Evolutionary conservation across 768 basidiomycete genomes (phyloP).

Genomic region (Chiua virens): DNA sequence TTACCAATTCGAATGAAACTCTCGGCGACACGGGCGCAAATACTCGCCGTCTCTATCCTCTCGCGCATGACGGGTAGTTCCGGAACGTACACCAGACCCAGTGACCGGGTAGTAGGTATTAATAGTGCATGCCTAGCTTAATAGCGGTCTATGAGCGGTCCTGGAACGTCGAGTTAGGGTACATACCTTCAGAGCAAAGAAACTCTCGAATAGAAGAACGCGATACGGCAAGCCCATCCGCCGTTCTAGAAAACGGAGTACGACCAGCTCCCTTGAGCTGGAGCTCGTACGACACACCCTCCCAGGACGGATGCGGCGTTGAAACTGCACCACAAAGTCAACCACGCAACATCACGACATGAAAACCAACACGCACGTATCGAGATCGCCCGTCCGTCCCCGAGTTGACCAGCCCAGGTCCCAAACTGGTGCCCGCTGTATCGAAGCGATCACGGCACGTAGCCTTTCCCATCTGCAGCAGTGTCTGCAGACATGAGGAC

Average conservation of each 20-base stretch:
- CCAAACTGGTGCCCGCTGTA: constrained; percentile 95
- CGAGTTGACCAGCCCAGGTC: constrained; percentile 89
- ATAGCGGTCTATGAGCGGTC: constrained; percentile 38
- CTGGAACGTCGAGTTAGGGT: neutral
- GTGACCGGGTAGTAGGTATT: constrained; percentile 87
- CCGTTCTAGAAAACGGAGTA: constrained; percentile 89
- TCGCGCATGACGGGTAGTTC: constrained; percentile 77
- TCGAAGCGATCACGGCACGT: constrained; percentile 76
- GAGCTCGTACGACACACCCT: constrained; percentile 67
- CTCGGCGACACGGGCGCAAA: constrained; percentile 81
- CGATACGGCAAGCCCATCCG: constrained; percentile 94
- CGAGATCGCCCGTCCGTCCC: constrained; percentile 96
- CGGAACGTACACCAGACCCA: constrained; percentile 76
- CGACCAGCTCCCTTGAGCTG: constrained; percentile 95
- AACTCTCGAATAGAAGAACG: constrained; percentile 94
- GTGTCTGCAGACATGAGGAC: constrained; percentile 50
- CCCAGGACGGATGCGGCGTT: constrained; percentile 67
- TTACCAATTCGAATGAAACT: constrained; percentile 91
- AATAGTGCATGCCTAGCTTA: constrained; percentile 73
- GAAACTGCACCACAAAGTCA: constrained; percentile 48
- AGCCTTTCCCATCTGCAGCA: constrained; percentile 34
- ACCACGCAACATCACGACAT: constrained; percentile 7
- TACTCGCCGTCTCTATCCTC: constrained; percentile 62
- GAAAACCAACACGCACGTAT: constrained; percentile 47
- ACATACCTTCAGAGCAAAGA: constrained; percentile 82